A percentile compares a stretch with the other conserved stretches of the same genome.
Evolutionary conservation across 495 filamentous ascomycete genomes (phyloP).

Genomic region (Trichoderma asperelloides): DNA sequence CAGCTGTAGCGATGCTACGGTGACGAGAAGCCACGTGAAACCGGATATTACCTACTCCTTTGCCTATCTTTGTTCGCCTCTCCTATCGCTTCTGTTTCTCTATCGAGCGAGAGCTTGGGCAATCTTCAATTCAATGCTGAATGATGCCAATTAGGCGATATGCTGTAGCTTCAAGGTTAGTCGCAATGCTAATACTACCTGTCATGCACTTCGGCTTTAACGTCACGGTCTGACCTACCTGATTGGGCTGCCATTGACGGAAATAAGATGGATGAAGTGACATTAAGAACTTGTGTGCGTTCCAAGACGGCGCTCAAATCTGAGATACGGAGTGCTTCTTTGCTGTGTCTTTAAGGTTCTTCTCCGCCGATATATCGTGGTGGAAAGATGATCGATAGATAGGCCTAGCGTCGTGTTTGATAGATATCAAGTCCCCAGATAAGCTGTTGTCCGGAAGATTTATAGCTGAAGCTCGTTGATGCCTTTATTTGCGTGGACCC

Average conservation of each 20-base stretch:
- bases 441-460: neutral
- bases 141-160: too few relatives aligned
- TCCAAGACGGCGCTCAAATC: neutral
- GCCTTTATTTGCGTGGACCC: neutral
- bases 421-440: too few relatives aligned
- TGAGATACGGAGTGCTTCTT: neutral
- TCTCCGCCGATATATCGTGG: too few relatives aligned
- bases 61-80: too few relatives aligned
- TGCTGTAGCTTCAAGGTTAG: neutral
- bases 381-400: too few relatives aligned
- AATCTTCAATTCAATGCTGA: too few relatives aligned
- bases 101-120: too few relatives aligned
- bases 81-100: too few relatives aligned
- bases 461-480: neutral
- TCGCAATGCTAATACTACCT: neutral
- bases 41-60: neutral
- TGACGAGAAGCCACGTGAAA: neutral
- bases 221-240: neutral
- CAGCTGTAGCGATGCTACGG: neutral
- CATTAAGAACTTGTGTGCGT: neutral
- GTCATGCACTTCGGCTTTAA: neutral
- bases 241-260: neutral
- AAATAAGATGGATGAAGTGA: neutral
- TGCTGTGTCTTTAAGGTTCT: too few relatives aligned
- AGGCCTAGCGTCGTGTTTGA: too few relatives aligned